These are phyloP conservation scores for Mycena leptocephala DNA, from an alignment of 768 basidiomycete genomes.

Conservation along the genomic window DNA sequence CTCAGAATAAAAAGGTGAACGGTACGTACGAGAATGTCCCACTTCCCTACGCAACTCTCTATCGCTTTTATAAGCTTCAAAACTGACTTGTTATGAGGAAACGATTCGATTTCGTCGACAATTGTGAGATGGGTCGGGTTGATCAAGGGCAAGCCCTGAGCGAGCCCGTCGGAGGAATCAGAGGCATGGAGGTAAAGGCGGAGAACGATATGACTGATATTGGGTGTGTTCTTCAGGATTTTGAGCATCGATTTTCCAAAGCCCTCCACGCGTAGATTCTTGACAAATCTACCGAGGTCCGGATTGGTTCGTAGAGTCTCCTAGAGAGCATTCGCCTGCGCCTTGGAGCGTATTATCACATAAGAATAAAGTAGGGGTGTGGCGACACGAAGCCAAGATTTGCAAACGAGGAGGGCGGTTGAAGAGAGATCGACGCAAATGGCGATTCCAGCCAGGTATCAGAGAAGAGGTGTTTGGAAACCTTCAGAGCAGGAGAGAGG, in stretches of 20 bases:
- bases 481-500: neutral
- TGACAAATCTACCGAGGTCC: conserved; percentile 5
- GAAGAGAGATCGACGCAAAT: neutral
- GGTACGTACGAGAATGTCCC: neutral
- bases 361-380: neutral
- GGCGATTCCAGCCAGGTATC: neutral
- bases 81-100: neutral
- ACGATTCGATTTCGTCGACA: neutral
- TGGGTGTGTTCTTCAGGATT: neutral
- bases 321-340: neutral
- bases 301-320: neutral
- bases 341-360: neutral
- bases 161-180: conserved; percentile 1
- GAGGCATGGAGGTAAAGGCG: neutral
- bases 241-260: neutral
- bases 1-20: neutral
- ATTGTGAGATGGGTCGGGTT: conserved; percentile 6
- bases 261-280: conserved; percentile 8
- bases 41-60: neutral
- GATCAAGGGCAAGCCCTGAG: neutral
- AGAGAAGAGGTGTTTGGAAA: neutral
- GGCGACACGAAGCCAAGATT: neutral
- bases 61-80: neutral
- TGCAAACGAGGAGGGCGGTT: neutral
- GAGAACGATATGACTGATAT: neutral